A percentile compares a stretch with the other conserved stretches of the same genome.
Evolutionary conservation across 306 rosid genomes (phyloP).

Genomic region (Castanea crenata): DNA sequence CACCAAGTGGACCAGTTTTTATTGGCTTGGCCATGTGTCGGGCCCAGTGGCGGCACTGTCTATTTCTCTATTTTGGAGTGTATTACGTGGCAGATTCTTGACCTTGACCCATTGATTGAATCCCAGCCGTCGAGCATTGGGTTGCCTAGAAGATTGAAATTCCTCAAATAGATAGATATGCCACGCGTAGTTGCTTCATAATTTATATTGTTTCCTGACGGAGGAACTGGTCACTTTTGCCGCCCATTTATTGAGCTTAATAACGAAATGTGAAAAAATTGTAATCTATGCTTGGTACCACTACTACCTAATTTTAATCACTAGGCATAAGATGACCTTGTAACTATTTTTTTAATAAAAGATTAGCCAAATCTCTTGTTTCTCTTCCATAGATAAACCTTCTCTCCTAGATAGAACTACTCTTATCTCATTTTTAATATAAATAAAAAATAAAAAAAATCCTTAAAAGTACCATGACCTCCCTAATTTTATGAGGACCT

Average conservation of each 20-base stretch:
- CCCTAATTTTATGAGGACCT: not conserved
- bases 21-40: slow-evolving; percentile 19
- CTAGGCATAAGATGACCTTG: not conserved
- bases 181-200: slow-evolving; percentile 18
- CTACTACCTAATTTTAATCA: too few species aligned
- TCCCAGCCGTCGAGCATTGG: slow-evolving; percentile 29
- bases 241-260: slow-evolving; percentile 19
- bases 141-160: slow-evolving; percentile 32
- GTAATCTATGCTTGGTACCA: not conserved
- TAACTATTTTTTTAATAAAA: not conserved
- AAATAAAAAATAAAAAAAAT: too few species aligned
- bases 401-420: not conserved
- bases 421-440: too few species aligned
- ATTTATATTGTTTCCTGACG: slow-evolving; percentile 19
- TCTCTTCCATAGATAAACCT: not conserved
- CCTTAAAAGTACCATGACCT: not conserved
- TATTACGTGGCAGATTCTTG: not conserved
- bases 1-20: slow-evolving; percentile 14
- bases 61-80: not conserved
- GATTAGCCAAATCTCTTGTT: too few species aligned
- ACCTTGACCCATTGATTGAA: not conserved
- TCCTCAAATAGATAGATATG: slow-evolving; percentile 13
- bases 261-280: not conserved
- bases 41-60: slow-evolving; percentile 33
- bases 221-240: slow-evolving; percentile 4